Percentiles rank a stretch among this genome's conserved stretches.
Evolutionary conservation across 176 grass and related monocot species (phyloP).

Genomic region (Chrysopogon serrulatus): DNA sequence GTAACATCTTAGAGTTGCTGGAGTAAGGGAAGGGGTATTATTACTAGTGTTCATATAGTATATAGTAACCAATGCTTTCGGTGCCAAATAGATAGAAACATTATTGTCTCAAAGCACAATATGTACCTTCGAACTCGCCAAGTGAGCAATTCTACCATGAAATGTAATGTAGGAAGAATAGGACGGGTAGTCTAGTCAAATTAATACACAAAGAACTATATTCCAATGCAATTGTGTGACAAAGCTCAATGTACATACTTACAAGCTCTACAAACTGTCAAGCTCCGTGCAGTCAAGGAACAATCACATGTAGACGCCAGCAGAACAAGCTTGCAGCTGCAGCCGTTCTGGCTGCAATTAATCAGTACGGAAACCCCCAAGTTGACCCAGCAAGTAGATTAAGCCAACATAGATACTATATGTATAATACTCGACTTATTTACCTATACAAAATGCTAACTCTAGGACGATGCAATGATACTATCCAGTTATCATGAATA

Average conservation of each 20-base stretch:
- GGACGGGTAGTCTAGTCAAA: background rate
- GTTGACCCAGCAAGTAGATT: background rate
- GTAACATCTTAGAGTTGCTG: too few species aligned
- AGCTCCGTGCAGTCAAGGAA: too few species aligned
- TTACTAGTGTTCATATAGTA: too few species aligned
- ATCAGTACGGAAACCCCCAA: background rate
- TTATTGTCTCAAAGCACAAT: background rate
- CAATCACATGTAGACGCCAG: background rate
- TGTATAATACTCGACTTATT: background rate
- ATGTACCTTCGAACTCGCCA: background rate
- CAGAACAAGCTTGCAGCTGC: background rate
- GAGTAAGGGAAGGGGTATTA: too few species aligned
- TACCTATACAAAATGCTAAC: background rate
- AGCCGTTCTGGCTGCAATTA: background rate
- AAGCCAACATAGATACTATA: background rate
- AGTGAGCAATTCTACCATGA: background rate
- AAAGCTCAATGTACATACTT: background rate
- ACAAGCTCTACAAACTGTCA: too few species aligned
- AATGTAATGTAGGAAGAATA: background rate
- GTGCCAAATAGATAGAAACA: background rate
- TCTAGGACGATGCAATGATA: background rate
- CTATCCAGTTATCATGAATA: background rate
- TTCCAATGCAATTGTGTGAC: background rate
- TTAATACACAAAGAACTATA: background rate
- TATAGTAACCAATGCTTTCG: too few species aligned